Evolutionary conservation across 1,284 basidiomycete genomes (phyloP).

Genomic region (Ganoderma lucidum): DNA sequence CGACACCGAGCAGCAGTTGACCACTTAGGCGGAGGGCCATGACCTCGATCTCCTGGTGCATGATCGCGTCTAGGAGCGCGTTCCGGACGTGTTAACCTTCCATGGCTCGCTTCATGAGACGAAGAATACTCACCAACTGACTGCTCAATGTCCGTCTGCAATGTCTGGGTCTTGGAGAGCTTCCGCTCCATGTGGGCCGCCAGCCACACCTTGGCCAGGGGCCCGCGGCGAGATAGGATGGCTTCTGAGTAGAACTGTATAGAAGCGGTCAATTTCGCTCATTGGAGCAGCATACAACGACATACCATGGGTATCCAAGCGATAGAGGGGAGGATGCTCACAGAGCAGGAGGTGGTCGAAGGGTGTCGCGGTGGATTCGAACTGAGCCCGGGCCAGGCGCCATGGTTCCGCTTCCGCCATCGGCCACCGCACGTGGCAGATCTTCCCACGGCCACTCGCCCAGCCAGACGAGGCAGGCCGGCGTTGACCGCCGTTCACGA

Average conservation of each 20-base stretch:
- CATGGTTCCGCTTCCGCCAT: conserved; percentile 5
- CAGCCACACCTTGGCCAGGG: conserved; percentile 97
- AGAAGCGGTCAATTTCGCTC: neutral
- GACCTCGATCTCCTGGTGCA: conserved; percentile 86
- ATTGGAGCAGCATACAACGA: conserved; percentile 39
- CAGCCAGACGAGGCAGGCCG: neutral
- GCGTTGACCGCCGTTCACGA: neutral
- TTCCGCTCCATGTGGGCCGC: conserved; percentile 99
- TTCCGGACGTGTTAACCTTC: neutral
- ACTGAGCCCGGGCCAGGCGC: conserved; percentile 13
- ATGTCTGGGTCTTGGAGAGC: conserved; percentile 93
- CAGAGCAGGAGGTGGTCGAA: conserved; percentile 32
- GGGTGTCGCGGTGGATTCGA: conserved; percentile 34
- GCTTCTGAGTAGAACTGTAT: conserved; percentile 90
- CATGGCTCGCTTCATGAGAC: no score
- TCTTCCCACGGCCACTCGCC: conserved; percentile 13
- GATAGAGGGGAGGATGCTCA: conserved; percentile 31
- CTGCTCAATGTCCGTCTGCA: conserved; percentile 94
- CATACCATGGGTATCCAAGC: conserved; percentile 38
- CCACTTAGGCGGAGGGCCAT: conserved; percentile 96
- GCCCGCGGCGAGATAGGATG: conserved; percentile 92
- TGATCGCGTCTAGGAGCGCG: conserved; percentile 75
- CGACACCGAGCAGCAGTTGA: conserved; percentile 94
- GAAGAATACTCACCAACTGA: conserved; percentile 76
- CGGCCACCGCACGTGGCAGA: conserved; percentile 19